A percentile compares a stretch with the other conserved stretches of the same genome.
Evolutionary conservation across 306 rosid species (phyloP).

Genomic region (Myrica gale): DNA sequence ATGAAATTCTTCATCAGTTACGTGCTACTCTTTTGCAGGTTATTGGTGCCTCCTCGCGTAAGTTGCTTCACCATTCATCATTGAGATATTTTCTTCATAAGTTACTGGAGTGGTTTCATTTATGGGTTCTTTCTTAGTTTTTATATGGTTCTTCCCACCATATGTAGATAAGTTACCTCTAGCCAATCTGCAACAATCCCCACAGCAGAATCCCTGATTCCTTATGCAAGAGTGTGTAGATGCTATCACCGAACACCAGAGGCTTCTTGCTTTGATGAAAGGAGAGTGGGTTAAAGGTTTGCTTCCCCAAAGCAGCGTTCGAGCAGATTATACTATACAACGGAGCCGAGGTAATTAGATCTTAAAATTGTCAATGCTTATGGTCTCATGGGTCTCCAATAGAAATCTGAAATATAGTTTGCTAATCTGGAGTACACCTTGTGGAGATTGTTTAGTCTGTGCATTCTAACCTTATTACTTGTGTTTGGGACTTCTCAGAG

Average conservation of each 20-base stretch:
- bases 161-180: slow-evolving; percentile 58
- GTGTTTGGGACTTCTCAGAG: slow-evolving; percentile 51
- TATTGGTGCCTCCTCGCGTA: slow-evolving; percentile 74
- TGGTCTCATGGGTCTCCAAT: slow-evolving; percentile 16
- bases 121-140: slow-evolving; percentile 8
- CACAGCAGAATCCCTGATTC: slow-evolving; percentile 63
- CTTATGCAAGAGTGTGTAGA: slow-evolving; percentile 84
- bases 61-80: slow-evolving; percentile 22
- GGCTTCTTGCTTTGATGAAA: slow-evolving; percentile 84
- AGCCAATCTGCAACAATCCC: slow-evolving; percentile 51
- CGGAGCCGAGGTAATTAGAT: slow-evolving; percentile 67
- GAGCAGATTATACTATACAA: slow-evolving; percentile 79
- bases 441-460: slow-evolving; percentile 15
- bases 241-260: slow-evolving; percentile 86
- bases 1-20: slow-evolving; percentile 79
- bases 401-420: slow-evolving; percentile 11
- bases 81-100: slow-evolving; percentile 18
- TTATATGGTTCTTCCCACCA: slow-evolving; percentile 23
- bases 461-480: slow-evolving; percentile 22
- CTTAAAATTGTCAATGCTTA: slow-evolving; percentile 12
- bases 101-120: slow-evolving; percentile 23
- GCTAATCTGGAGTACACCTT: slow-evolving; percentile 21
- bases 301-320: slow-evolving; percentile 84
- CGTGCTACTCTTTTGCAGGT: slow-evolving; percentile 74
- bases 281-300: slow-evolving; percentile 94